phyloP scores from a whole-genome alignment of 805 yeast species.

The Candida bentonensis region DNA sequence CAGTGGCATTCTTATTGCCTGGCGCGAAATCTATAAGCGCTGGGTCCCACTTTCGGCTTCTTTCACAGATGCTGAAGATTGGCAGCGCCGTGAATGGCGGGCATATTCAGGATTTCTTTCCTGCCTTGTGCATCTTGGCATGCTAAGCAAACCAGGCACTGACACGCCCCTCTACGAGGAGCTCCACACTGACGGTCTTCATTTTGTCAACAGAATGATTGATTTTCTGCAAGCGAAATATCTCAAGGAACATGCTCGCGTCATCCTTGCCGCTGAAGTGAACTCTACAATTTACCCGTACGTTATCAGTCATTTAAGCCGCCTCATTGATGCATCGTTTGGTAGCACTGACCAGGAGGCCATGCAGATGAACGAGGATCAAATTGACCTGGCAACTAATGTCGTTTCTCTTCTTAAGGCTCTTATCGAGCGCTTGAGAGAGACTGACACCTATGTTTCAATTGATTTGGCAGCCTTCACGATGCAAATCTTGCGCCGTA shows the following conservation, averaged over 20 bases:
- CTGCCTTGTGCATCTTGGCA: not conserved
- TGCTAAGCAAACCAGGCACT: not conserved
- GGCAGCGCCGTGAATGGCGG: not conserved
- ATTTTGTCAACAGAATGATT: slow-evolving; percentile 16
- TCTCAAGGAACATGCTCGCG: slow-evolving; percentile 14
- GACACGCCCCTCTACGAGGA: not conserved
- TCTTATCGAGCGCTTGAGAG: slow-evolving; percentile 12
- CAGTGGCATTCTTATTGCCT: slow-evolving; percentile 26
- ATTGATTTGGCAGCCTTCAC: slow-evolving; percentile 13
- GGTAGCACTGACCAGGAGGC: slow-evolving; percentile 27
- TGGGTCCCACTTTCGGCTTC: slow-evolving; percentile 25
- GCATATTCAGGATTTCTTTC: not conserved
- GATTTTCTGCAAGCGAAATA: slow-evolving; percentile 18
- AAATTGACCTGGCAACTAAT: slow-evolving; percentile 2
- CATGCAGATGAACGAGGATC: slow-evolving; percentile 6
- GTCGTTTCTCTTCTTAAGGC: slow-evolving; percentile 10
- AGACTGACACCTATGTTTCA: slow-evolving; percentile 12
- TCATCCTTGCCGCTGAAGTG: slow-evolving; percentile 12
- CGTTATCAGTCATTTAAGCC: slow-evolving; percentile 24
- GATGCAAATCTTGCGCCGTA: slow-evolving; percentile 9
- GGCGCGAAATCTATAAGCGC: slow-evolving; percentile 34
- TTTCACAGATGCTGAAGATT: not conserved
- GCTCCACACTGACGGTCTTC: not conserved
- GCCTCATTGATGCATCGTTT: slow-evolving; percentile 34
- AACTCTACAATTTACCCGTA: not conserved